Percentiles rank a stretch among this genome's conserved stretches.
These are phyloP conservation scores for Arctostaphylos glauca DNA, from an alignment of 148 eudicot genomes.

Conservation along the genomic window DNA sequence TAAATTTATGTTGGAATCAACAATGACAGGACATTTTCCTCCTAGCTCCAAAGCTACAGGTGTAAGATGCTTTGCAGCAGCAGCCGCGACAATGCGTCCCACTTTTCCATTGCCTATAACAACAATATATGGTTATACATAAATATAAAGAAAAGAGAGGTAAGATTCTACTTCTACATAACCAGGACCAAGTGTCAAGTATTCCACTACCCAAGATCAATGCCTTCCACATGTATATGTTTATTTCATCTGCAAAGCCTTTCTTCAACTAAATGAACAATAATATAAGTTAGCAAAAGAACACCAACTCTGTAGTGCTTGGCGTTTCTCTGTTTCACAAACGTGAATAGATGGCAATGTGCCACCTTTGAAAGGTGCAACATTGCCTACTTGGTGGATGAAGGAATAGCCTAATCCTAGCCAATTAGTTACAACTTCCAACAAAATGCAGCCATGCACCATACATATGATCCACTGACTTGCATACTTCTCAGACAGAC, in stretches of 20 bases:
- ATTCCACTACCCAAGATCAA: background rate
- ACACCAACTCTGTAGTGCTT: background rate
- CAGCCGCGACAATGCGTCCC: slow-evolving; percentile 58
- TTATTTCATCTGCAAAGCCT: slow-evolving; percentile 6
- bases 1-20: slow-evolving; percentile 45
- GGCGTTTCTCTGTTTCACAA: background rate
- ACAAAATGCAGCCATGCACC: background rate
- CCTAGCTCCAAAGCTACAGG: slow-evolving; percentile 77
- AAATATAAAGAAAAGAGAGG: background rate
- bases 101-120: slow-evolving; percentile 55
- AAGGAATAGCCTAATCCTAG: background rate
- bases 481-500: background rate
- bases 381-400: background rate
- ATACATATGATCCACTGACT: background rate
- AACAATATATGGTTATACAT: background rate
- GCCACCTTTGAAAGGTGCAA: background rate
- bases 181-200: slow-evolving; percentile 12
- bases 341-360: background rate
- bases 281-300: background rate
- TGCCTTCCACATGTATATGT: background rate
- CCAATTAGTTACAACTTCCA: background rate
- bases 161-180: background rate
- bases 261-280: background rate
- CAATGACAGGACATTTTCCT: slow-evolving; percentile 65
- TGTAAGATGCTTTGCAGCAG: slow-evolving; percentile 70